phyloP scores from a whole-genome alignment of 139 green algal species.

The Nannochloris sp. region DNA sequence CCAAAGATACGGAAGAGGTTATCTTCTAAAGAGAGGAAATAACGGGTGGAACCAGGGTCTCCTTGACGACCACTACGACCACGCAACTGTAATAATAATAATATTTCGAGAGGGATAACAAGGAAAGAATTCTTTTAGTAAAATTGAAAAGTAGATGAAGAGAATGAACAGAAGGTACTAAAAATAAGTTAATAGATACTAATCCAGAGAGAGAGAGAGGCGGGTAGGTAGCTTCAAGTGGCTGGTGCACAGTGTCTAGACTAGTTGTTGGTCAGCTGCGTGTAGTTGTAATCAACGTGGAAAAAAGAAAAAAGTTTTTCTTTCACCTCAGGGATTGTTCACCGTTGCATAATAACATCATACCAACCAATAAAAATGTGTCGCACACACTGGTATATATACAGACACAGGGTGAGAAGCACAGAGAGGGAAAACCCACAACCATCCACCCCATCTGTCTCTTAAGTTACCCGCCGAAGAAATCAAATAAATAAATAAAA shows the following conservation, averaged over 20 bases:
- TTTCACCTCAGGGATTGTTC: constrained; percentile 14
- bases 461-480: neutral
- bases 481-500: neutral
- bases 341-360: constrained; percentile 4
- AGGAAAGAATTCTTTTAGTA: neutral
- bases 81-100: constrained; percentile 19
- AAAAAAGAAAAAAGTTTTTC: too few relatives aligned
- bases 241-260: too few relatives aligned
- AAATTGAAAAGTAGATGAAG: neutral
- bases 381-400: too few relatives aligned
- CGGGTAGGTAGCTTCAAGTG: too few relatives aligned
- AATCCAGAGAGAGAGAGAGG: too few relatives aligned
- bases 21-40: constrained; percentile 94
- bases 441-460: neutral
- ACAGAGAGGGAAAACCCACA: too few relatives aligned
- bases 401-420: too few relatives aligned
- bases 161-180: constrained; percentile 1
- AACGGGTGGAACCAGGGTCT: constrained; percentile 87
- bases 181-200: neutral
- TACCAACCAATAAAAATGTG: too few relatives aligned
- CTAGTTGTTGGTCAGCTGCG: neutral
- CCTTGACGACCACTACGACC: constrained; percentile 58
- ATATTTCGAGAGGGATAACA: neutral
- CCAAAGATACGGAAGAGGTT: constrained; percentile 94
- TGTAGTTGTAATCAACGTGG: constrained; percentile 3